Evolutionary conservation across 192 early-diverging fungal species (phyloP), one percentile per base, ranked within the genome.

Genomic region (Podochytrium sp.): DNA sequence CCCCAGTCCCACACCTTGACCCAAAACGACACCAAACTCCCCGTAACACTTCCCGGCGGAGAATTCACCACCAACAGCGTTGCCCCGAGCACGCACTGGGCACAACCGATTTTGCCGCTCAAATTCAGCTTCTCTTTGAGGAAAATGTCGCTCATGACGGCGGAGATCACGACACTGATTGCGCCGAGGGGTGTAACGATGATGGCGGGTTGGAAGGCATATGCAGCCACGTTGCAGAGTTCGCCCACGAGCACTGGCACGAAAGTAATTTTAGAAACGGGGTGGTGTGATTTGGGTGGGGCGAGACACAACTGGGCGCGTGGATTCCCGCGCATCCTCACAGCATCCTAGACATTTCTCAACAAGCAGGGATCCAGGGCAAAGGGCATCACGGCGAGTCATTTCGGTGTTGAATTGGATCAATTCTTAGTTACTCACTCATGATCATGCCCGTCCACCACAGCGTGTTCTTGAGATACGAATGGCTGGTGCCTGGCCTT

Each of bases 171-270:
- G 51, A 97, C 96, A 76, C 90, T 91, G 27, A 97, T 83, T 42
- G 95, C 93, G 38, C 95, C 95, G 65, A 98, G 89, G 1, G 96
- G 96, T 35, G 96, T 98, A 23, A 98, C 94, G 41, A 98, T 88
- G 75, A 96, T 94, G 27, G 96, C 94, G 1, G 96, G 96, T 39
- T 94, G 91, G 87, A 98, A 98, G 40, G 94, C 94, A 76, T 98
- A 98, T 2, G 96, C 97, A 2, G 92, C 91, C 79, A 99, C 95
- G 83, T 99, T 99, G 78, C 90, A 93, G 67, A 97, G 83, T 85
- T 98, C 96, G 66, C 96, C 96, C 35, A 95, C 73, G 3, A 90
- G 90, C 94, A 98, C 92, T 76, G 40, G 3, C 4, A 37, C 3
- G 53, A 40, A 41, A n/a, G n/a, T n/a, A n/a, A n/a, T n/a, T n/a